These are phyloP conservation scores for Alternaria hordeiaustralica DNA, from an alignment of 2,329 filamentous ascomycete species.

Conservation along the genomic window DNA sequence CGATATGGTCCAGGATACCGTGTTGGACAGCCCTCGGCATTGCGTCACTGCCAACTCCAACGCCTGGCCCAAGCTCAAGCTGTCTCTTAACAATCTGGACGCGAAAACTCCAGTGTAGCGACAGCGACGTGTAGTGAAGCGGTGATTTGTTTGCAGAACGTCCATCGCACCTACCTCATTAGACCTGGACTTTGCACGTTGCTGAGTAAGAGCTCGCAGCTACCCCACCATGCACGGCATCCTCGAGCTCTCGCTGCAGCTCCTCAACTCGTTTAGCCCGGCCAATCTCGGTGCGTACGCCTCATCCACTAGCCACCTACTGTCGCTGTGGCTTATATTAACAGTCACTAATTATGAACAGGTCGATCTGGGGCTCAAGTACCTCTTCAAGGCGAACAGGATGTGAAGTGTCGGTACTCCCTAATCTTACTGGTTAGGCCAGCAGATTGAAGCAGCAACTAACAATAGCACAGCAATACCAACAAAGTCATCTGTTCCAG, in stretches of 20 bases:
- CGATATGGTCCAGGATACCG: background rate
- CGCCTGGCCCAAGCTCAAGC: slow-evolving; percentile 4
- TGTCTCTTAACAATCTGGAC: background rate
- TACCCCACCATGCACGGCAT: slow-evolving; percentile 31
- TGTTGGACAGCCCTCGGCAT: slow-evolving; percentile 5
- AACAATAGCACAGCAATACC: slow-evolving; percentile 23
- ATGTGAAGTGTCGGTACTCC: slow-evolving; percentile 31
- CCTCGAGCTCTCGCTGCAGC: slow-evolving; percentile 33
- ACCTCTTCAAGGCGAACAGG: slow-evolving; percentile 19
- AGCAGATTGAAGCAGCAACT: slow-evolving; percentile 5
- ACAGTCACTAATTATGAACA: slow-evolving; percentile 2
- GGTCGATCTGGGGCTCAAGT: slow-evolving; percentile 19
- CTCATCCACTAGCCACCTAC: background rate
- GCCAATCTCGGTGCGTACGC: slow-evolving; percentile 24
- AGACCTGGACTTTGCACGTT: background rate
- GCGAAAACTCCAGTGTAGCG: background rate
- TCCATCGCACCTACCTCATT: background rate
- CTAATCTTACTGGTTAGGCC: background rate
- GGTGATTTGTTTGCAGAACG: background rate
- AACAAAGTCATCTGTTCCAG: slow-evolving; percentile 34
- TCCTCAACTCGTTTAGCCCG: slow-evolving; percentile 27
- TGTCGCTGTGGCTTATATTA: background rate
- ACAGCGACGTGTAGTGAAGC: background rate
- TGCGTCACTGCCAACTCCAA: slow-evolving; percentile 10
- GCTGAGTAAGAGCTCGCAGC: slow-evolving; percentile 8